Evolutionary conservation across 1,284 basidiomycete species (phyloP).

Genomic region (Fomitiporia mediterranea): DNA sequence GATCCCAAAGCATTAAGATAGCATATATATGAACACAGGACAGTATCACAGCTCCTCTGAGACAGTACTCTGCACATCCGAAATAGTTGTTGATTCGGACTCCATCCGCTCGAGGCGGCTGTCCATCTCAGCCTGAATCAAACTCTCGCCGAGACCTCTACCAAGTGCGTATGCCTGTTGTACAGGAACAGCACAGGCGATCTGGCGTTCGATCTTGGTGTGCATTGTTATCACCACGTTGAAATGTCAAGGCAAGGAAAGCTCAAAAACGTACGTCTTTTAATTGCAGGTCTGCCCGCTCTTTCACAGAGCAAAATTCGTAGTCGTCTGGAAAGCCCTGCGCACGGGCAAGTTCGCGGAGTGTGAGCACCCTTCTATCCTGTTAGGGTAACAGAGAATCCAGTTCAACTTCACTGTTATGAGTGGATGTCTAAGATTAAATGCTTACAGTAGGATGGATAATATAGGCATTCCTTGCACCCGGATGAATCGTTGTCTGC

Average conservation of each 20-base stretch:
- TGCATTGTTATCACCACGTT: neutral
- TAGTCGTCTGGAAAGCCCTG: constrained; percentile 72
- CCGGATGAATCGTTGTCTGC: constrained; percentile 48
- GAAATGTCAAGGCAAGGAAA: neutral
- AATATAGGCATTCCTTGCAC: constrained; percentile 43
- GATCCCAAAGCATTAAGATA: too few species aligned
- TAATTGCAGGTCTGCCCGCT: constrained; percentile 31
- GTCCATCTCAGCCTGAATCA: constrained; percentile 39
- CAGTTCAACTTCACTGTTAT: too few species aligned
- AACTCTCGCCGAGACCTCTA: constrained; percentile 47
- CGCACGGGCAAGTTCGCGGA: constrained; percentile 61
- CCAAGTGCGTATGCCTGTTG: constrained; percentile 60
- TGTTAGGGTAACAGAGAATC: too few species aligned
- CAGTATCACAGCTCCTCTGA: constrained; percentile 9
- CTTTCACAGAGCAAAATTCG: constrained; percentile 46
- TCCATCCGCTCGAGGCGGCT: neutral
- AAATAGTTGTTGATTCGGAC: neutral
- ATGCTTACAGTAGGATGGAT: constrained; percentile 55
- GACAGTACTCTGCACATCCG: neutral
- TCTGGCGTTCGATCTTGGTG: constrained; percentile 60
- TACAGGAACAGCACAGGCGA: constrained; percentile 71
- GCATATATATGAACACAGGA: too few species aligned
- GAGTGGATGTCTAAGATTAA: too few species aligned
- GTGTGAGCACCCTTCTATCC: constrained; percentile 62
- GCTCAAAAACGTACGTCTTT: constrained; percentile 41